Percentiles rank a stretch among this genome's conserved stretches.
Conservation (phyloP, 1,139 yeast genomes). For the Hyphopichia burtonii region DNA sequence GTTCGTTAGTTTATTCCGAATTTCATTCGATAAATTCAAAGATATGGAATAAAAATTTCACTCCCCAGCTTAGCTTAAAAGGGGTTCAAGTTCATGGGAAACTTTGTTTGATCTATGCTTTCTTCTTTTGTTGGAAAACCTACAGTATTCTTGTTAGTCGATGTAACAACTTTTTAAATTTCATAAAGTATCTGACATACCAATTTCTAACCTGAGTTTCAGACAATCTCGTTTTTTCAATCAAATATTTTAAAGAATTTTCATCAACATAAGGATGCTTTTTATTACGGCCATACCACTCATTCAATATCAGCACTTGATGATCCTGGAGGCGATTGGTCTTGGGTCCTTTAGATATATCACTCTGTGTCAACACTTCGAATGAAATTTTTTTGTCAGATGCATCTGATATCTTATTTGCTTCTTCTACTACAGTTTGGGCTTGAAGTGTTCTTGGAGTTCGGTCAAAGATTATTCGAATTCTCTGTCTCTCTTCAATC, state of each 20-base stretch:
- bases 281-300: conserved; percentile 8
- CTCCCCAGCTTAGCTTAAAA: too few relatives aligned
- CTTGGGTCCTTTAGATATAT: background rate
- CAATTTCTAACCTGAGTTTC: conserved; percentile 11
- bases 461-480: background rate
- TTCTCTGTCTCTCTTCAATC: background rate
- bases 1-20: too few relatives aligned
- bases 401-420: too few relatives aligned
- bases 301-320: conserved; percentile 8
- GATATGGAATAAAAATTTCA: too few relatives aligned
- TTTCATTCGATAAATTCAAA: too few relatives aligned
- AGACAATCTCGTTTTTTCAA: conserved; percentile 5
- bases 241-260: background rate
- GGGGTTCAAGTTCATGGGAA: conserved; percentile 8
- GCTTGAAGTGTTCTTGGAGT: background rate
- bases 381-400: background rate
- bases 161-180: background rate
- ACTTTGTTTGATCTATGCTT: conserved; percentile 8
- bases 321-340: background rate
- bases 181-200: conserved; percentile 8
- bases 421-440: too few relatives aligned
- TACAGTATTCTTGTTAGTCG: conserved; percentile 6
- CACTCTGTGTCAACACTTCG: background rate
- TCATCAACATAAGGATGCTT: background rate
- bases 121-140: conserved; percentile 13